Base-by-base conservation (phyloP, 352 stramenopile genomes). In the Blastocystis sp. region DNA sequence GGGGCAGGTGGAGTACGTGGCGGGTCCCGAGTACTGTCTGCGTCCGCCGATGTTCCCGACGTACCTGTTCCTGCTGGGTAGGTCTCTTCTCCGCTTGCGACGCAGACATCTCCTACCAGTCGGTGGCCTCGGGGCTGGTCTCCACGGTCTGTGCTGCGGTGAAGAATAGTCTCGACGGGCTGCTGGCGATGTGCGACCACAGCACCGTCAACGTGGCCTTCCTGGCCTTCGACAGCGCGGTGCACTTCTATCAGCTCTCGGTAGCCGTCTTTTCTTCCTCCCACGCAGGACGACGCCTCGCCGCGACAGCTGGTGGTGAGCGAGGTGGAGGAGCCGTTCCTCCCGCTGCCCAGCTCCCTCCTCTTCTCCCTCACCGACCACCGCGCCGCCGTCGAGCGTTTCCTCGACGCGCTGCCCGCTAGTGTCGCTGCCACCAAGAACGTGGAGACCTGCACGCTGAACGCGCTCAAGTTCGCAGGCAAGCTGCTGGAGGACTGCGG, bases 321-420 rank as follows among this genome's bases (percentile, higher is more conserved):
- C 9, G 92, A 96, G 88, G 87, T 95, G 91, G 96, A 90, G 9
- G 91, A 96, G 56, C 87, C 93, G 4, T 94, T 95, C 89, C 87
- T 96, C 73, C 92, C 91, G 29, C 32, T 85, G 7, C 90, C 90
- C 14, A 96, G 98, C 87, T 94, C 98, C 89, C 89, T 99, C 57
- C 90, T 99, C 53, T 95, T 99, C 11, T 98, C 98, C 89, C 88
- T 99, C 67, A 92, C 88, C 36, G 93, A 99, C 87, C 96, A 91
- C 49, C 91, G 95, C 46, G 90, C 94, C 11, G 90, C 97, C 11
- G 90, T 99, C 21, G 95, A 98, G 51, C 89, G 90, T 53, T 93
- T 99, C 84, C 91, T 99, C 46, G 94, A 98, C 24, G 93, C 91
- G 54, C 90, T 99, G 3, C 94, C 95, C 0, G 86, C 88, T 71